phyloP scores from a whole-genome alignment of 495 filamentous ascomycete genomes.

The Penicillium egyptiacum region DNA sequence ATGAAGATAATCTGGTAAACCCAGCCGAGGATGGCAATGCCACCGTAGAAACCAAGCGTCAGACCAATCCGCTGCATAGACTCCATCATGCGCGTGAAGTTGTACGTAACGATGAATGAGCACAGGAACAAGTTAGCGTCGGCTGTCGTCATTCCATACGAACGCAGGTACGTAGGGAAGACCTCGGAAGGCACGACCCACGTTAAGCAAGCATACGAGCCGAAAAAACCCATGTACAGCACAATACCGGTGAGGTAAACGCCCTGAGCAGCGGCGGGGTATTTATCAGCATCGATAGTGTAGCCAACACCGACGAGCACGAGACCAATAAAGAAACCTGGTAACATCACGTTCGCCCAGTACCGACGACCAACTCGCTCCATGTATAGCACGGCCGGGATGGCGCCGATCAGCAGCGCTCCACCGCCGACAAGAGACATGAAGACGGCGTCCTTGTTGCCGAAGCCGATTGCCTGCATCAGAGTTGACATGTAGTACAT shows the following conservation, averaged over 20 bases:
- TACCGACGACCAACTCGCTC: slow-evolving; percentile 59
- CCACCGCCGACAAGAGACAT: slow-evolving; percentile 65
- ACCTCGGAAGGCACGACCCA: slow-evolving; percentile 62
- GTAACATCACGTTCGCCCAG: slow-evolving; percentile 62
- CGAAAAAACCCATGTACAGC: slow-evolving; percentile 63
- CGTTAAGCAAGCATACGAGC: slow-evolving; percentile 61
- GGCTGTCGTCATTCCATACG: slow-evolving; percentile 59
- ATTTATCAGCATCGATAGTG: slow-evolving; percentile 38
- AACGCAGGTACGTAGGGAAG: slow-evolving; percentile 60
- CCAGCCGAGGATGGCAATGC: slow-evolving; percentile 58
- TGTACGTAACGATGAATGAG: slow-evolving; percentile 64
- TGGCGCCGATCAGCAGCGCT: slow-evolving; percentile 55
- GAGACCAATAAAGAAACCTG: slow-evolving; percentile 60
- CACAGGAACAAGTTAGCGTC: slow-evolving; percentile 58
- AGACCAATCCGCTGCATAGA: slow-evolving; percentile 58
- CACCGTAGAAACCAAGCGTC: slow-evolving; percentile 60
- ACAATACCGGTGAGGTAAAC: slow-evolving; percentile 58
- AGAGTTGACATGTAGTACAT: slow-evolving; percentile 64
- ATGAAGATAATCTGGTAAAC: slow-evolving; percentile 61
- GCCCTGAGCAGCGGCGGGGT: slow-evolving; percentile 46
- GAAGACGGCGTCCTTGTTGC: slow-evolving; percentile 51
- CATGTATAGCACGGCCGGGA: slow-evolving; percentile 61
- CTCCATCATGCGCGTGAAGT: slow-evolving; percentile 58
- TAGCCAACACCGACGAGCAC: slow-evolving; percentile 57
- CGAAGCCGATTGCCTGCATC: slow-evolving; percentile 58